These are phyloP conservation scores for Pseudopithomyces chartarum DNA, from an alignment of 2,329 filamentous ascomycete species.

Conservation along the genomic window DNA sequence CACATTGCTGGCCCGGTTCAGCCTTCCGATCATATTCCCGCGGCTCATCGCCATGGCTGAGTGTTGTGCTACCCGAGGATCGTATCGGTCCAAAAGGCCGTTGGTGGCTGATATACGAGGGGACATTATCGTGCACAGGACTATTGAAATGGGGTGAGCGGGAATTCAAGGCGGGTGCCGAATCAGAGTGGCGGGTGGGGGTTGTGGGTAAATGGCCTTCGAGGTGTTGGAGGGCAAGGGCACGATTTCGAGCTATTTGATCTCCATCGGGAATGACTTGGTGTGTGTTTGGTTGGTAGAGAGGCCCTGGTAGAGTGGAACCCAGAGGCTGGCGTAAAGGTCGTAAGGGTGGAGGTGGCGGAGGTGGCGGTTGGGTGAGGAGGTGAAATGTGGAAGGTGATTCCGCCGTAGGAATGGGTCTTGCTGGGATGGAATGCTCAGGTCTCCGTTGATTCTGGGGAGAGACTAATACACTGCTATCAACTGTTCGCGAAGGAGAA, in stretches of 20 bases:
- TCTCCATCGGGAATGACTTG: neutral
- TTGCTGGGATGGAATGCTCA: too few species aligned
- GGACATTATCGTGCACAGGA: neutral
- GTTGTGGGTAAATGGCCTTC: neutral
- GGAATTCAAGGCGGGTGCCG: neutral
- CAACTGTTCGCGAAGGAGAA: too few species aligned
- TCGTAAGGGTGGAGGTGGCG: neutral
- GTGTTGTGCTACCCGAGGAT: constrained; percentile 3
- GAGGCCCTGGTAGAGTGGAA: neutral
- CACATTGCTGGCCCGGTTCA: neutral
- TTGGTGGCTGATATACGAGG: constrained; percentile 3
- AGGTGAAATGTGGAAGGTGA: too few species aligned
- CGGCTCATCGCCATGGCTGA: neutral
- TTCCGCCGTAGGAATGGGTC: too few species aligned
- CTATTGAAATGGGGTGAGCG: neutral
- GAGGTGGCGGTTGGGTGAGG: too few species aligned
- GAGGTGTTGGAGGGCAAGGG: neutral
- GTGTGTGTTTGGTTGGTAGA: neutral
- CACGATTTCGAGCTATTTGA: neutral
- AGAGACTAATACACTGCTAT: too few species aligned
- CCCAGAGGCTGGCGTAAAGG: neutral
- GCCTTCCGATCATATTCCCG: neutral
- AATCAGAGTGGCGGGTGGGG: neutral
- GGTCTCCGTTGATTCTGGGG: too few species aligned
- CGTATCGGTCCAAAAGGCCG: constrained; percentile 3